These are phyloP conservation scores for Boeremia lycopersici DNA, from an alignment of 2,329 filamentous ascomycete genomes.

Conservation along the genomic window DNA sequence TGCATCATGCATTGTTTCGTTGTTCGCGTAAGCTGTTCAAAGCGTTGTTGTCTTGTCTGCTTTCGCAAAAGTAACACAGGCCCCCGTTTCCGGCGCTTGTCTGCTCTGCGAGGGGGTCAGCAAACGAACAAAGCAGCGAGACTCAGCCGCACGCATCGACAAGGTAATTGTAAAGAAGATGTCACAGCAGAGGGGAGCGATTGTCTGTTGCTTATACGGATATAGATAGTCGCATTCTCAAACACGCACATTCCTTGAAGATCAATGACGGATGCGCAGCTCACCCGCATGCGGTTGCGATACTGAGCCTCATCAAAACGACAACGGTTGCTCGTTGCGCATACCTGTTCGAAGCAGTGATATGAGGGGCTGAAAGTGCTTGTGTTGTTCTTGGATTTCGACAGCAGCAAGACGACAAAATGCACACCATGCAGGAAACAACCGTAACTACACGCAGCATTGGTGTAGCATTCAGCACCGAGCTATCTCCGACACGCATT, in stretches of 20 bases:
- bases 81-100: constrained; percentile 11
- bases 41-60: constrained; percentile 7
- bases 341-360: constrained; percentile 2
- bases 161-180: constrained; percentile 21
- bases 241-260: constrained; percentile 23
- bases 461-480: constrained; percentile 16
- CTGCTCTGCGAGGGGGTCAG: constrained; percentile 2
- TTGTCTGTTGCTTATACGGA: constrained; percentile 20
- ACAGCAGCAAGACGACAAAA: neutral
- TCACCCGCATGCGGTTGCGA: constrained; percentile 19
- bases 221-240: constrained; percentile 29
- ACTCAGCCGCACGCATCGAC: constrained; percentile 28
- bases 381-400: neutral
- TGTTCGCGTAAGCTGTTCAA: neutral
- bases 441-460: constrained; percentile 20
- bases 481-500: constrained; percentile 21
- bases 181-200: constrained; percentile 2
- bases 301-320: constrained; percentile 7
- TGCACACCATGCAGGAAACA: constrained; percentile 16
- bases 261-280: constrained; percentile 15
- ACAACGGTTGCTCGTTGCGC: neutral
- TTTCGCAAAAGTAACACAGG: constrained; percentile 1
- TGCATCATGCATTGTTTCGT: neutral
- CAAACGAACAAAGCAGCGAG: constrained; percentile 23
- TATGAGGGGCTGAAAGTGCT: neutral